These are phyloP conservation scores for Sordariomycetes sp. DNA, from an alignment of 2,329 filamentous ascomycete species.

Conservation along the genomic window DNA sequence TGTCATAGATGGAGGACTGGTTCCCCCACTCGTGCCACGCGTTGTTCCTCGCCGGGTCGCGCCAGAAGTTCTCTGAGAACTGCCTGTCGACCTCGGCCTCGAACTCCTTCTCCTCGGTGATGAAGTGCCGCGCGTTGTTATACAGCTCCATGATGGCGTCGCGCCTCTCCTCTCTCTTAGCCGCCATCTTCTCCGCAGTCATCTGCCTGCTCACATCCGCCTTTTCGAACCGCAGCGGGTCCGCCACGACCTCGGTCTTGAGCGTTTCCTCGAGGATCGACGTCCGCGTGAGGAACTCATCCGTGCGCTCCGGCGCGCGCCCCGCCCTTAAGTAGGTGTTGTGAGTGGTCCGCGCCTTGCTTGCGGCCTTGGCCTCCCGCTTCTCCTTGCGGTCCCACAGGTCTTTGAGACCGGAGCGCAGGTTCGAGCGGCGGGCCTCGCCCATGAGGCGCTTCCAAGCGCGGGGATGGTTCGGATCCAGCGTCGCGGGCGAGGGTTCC, in stretches of 20 bases:
- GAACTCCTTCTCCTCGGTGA: constrained; percentile 68
- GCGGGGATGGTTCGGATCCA: constrained; percentile 18
- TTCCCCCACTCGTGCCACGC: constrained; percentile 36
- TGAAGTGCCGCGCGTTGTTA: constrained; percentile 77
- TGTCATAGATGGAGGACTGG: constrained; percentile 28
- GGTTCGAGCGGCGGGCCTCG: constrained; percentile 53
- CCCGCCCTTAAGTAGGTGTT: constrained; percentile 32
- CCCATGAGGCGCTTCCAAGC: constrained; percentile 66
- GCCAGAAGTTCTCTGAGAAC: constrained; percentile 55
- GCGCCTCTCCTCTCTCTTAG: constrained; percentile 35
- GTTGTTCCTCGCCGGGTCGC: constrained; percentile 25
- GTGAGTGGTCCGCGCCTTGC: constrained; percentile 31
- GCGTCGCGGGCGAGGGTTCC: constrained; percentile 18
- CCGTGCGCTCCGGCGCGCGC: constrained; percentile 54
- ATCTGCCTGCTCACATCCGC: constrained; percentile 27
- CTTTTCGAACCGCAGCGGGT: constrained; percentile 47
- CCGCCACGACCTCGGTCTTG: constrained; percentile 37
- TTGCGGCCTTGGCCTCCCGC: constrained; percentile 19
- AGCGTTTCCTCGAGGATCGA: constrained; percentile 43
- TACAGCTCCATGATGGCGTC: constrained; percentile 78
- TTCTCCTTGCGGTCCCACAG: constrained; percentile 53
- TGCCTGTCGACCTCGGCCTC: constrained; percentile 57
- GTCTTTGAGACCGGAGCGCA: constrained; percentile 56
- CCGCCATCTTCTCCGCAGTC: constrained; percentile 27
- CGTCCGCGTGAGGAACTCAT: constrained; percentile 63